Base-by-base conservation (phyloP, 208 protist genomes). In the Acanthamoeba sp. region DNA sequence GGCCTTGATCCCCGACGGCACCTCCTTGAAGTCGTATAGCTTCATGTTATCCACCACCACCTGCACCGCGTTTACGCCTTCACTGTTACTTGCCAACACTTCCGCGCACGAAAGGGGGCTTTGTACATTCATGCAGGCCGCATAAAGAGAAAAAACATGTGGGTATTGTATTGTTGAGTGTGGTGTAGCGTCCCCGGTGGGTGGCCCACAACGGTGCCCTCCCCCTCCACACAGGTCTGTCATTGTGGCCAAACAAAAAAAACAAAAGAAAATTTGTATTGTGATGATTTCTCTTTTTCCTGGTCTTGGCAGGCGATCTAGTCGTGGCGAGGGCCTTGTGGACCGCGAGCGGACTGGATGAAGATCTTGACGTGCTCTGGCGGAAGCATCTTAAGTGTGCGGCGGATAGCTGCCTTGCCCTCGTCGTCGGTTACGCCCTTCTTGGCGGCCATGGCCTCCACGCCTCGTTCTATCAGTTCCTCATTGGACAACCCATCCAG, bases 281-380 rank as follows among this genome's bases (percentile, higher is more conserved):
- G n/a, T 22, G 16, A 52, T 5, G 12, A 52, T 52, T 52, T 52
- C 20, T 12, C 1, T 71, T 71, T 48, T 48, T 18, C 10, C 6
- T 52, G 48, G 16, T 18, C 48, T 52, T 78, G n/a, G n/a, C n/a
- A n/a, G n/a, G n/a, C n/a, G n/a, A n/a, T n/a, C n/a, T 22, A 78
- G 69, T 78, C 69, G 18, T 34, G 32, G 38, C 34, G 32, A 22
- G 69, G 36, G 20, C 66, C 32, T n/a, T 32, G 66, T 32, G 66
- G 66, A 36, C 32, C 66, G 22, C 7, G 36, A 50, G 71, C 32
- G 5, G 71, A 80, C 38, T 80, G 16, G 16, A 80, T 80, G 38
- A 80, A 80, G 32, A 80, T 80, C 71, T 80, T 80, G 36, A 80
- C 71, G 71, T 80, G 71, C 36, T 34, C 14, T 9, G 71, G 71